A percentile compares a stretch with the other conserved stretches of the same genome.
Conservation (phyloP, 2,329 filamentous ascomycete genomes). For the Pestalotiopsis sp. region DNA sequence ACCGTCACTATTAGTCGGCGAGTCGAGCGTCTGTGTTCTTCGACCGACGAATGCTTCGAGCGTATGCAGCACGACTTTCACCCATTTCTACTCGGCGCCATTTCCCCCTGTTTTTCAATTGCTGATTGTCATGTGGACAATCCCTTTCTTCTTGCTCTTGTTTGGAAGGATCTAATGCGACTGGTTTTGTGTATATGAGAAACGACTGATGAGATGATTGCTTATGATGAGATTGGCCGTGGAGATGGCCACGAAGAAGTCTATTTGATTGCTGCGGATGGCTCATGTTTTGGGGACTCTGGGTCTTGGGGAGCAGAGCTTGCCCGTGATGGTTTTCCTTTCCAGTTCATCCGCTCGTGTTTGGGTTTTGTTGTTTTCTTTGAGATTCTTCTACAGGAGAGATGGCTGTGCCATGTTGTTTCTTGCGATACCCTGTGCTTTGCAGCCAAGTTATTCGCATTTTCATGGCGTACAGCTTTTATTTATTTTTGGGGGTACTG, state of each 20-base stretch:
- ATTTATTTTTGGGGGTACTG: constrained; percentile 27
- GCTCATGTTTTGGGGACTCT: constrained; percentile 5
- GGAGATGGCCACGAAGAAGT: neutral
- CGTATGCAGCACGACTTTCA: too few relatives aligned
- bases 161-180: constrained; percentile 19
- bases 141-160: constrained; percentile 20
- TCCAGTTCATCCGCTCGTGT: neutral
- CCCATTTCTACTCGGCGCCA: too few relatives aligned
- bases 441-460: constrained; percentile 33
- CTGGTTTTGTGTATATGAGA: constrained; percentile 31
- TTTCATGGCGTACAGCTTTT: constrained; percentile 35
- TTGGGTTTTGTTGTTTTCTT: constrained; percentile 31
- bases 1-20: neutral
- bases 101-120: too few relatives aligned
- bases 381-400: constrained; percentile 26
- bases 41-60: too few relatives aligned
- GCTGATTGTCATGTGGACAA: neutral
- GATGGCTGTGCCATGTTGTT: constrained; percentile 33
- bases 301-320: constrained; percentile 4
- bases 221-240: neutral
- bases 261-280: neutral
- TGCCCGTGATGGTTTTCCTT: neutral
- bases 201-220: constrained; percentile 26
- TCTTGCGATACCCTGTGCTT: constrained; percentile 35
- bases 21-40: neutral